Base-by-base conservation (phyloP, 768 basidiomycete genomes). In the Naganishia friedmannii region DNA sequence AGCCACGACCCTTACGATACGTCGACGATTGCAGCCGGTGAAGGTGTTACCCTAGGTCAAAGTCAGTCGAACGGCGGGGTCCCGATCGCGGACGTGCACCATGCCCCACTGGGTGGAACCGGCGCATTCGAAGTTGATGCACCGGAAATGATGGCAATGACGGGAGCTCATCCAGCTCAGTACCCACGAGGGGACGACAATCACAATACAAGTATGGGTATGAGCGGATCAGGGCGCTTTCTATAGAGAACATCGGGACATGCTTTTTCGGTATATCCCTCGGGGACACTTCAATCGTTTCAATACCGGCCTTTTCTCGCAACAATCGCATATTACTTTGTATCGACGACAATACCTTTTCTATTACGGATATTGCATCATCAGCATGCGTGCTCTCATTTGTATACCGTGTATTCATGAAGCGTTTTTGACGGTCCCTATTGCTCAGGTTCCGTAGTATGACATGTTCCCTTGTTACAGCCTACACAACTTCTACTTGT, bases 61-160 rank as follows among this genome's bases (percentile, higher is more conserved):
- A 69, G 51, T 32, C 39, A 57, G 29, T 69, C 68, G 57, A 58
- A 34, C 46, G 28, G 45, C 29, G 56, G 58, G 19, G 34, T 51
- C 19, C 51, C 53, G 21, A 3, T 70, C 60, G 17, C 48, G 53
- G 29, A 53, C 13, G 58, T 23, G 8, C 23, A 67, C n/a, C 53
- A 66, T 17, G 42, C 15, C 9, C 60, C 67, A 17, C 42, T 72
- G 28, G 71, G 71, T 37, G 71, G 71, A 28, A 67, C 71, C 3
- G 29, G 53, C n/a, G 71, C 67, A 3, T 72, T 72, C 32, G 67
- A 72, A 28, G 23, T 67, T 39, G 42, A 56, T 13, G 56, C 17
- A 34, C 57, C 51, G 13, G 71, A 72, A 17, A 60, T 67, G 67
- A 37, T 69, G 51, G 54, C 51, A 51, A 72, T 72, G 71, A 68